Evolutionary conservation across 2,329 filamentous ascomycete species (phyloP).

Genomic region (Trichoderma sp.): DNA sequence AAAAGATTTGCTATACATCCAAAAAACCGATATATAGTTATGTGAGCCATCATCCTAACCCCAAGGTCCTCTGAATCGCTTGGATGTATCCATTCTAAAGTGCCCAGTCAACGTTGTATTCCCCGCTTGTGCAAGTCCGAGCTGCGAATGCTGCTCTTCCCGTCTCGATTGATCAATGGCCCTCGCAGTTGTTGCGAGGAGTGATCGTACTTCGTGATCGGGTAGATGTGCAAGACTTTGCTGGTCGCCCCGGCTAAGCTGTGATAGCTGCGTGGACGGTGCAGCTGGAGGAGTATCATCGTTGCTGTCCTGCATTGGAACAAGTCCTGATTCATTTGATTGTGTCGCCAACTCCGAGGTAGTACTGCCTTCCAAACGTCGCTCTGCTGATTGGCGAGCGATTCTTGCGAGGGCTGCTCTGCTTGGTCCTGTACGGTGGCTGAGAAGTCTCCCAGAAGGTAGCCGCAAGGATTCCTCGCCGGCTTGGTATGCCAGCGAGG

Average conservation of each 20-base stretch:
- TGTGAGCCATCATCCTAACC: slow-evolving; percentile 1
- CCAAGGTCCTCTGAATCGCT: slow-evolving; percentile 29
- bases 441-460: slow-evolving; percentile 44
- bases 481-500: slow-evolving; percentile 21
- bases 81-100: slow-evolving; percentile 30
- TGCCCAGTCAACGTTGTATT: slow-evolving; percentile 32
- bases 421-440: slow-evolving; percentile 31
- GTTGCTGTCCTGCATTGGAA: not conserved
- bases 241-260: slow-evolving; percentile 30
- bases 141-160: slow-evolving; percentile 28
- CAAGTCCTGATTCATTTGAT: slow-evolving; percentile 1
- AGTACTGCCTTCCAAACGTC: not conserved
- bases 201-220: slow-evolving; percentile 31
- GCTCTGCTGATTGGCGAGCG: not conserved
- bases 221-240: slow-evolving; percentile 31
- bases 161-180: slow-evolving; percentile 29
- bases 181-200: slow-evolving; percentile 29
- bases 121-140: slow-evolving; percentile 27
- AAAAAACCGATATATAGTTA: not conserved
- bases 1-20: not conserved
- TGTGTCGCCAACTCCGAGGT: not conserved
- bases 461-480: slow-evolving; percentile 38
- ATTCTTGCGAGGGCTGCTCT: not conserved
- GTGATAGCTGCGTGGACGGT: slow-evolving; percentile 29
- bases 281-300: not conserved